Evolutionary conservation across 1,139 yeast species (phyloP), one percentile per base, ranked within the genome.

Genomic region (Yamadazyma kanchanaburiensis): DNA sequence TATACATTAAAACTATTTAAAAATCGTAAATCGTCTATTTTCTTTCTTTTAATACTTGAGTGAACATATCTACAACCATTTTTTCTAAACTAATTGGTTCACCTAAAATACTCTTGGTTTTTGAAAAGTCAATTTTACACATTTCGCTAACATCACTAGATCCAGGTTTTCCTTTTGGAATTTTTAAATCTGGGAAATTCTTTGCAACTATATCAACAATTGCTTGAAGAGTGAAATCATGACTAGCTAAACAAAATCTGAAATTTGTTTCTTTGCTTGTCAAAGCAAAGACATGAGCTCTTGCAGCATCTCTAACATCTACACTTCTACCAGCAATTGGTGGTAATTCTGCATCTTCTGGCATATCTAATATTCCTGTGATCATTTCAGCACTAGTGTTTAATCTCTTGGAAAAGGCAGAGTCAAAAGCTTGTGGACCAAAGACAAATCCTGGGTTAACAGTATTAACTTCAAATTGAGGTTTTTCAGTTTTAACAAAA

Each of bases 281-380:
- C 33, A 71, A 51, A 0, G 72, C 71, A 22, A 46, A 39, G 9
- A 74, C 49, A 45, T 74, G 81, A 8, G 76, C 76, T 35, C 44
- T 47, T 4, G 80, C 77, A 5, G 70, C 68, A 42, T 75, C 78
- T 29, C 79, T 56, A 2, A 74, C 80, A 42, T 74, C 79, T 24
- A 67, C 58, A 47, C 46, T 55, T 2, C 35, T 38, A 9, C 54
- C 54, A 4, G 21, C 25, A 11, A 10, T 15, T 4, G 27, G 21
- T n/a, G 51, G 51, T 16, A 50, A 21, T 20, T 31, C 24, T 8
- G 37, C 45, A 16, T 38, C 38, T 12, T 42, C 30, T 11, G 36
- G 39, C 12, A 40, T 25, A 25, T 51, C 44, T 12, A 45, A 19
- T 12, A 42, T 29, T 19, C 21, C 15, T 27, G 51, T 45, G 32